phyloP scores from a whole-genome alignment of 2,329 filamentous ascomycete genomes.

The Lasiodiplodia sp. region DNA sequence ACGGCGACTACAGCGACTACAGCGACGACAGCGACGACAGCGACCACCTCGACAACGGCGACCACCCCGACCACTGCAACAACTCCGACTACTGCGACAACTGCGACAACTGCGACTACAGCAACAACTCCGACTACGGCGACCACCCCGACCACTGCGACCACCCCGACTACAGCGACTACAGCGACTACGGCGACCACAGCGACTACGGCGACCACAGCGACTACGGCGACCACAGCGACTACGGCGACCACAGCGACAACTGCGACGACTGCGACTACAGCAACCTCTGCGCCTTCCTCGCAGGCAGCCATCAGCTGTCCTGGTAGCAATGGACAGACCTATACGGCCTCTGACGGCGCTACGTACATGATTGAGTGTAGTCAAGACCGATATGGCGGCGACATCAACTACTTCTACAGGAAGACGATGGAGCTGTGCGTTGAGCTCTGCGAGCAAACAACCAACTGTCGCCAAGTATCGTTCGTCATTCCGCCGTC shows the following conservation, averaged over 20 bases:
- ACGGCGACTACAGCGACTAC: background rate
- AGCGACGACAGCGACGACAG: background rate
- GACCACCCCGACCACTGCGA: background rate
- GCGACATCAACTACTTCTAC: constrained; percentile 34
- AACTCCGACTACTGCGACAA: background rate
- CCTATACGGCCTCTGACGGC: constrained; percentile 34
- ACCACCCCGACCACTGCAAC: background rate
- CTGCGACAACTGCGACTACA: background rate
- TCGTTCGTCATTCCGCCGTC: constrained; percentile 31
- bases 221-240: background rate
- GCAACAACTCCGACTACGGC: background rate
- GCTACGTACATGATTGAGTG: constrained; percentile 38
- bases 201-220: background rate
- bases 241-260: constrained; percentile 19
- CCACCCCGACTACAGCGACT: background rate
- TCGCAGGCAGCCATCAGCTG: constrained; percentile 28
- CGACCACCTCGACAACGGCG: background rate
- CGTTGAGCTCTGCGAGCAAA: constrained; percentile 36
- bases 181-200: background rate
- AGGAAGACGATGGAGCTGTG: constrained; percentile 33
- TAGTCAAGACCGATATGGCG: constrained; percentile 36
- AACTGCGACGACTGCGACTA: background rate
- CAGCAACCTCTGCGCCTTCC: background rate
- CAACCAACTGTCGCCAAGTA: constrained; percentile 36
- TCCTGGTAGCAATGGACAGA: constrained; percentile 33